Conservation (phyloP, 176 grass and related monocot genomes). For the Zea mays region DNA sequence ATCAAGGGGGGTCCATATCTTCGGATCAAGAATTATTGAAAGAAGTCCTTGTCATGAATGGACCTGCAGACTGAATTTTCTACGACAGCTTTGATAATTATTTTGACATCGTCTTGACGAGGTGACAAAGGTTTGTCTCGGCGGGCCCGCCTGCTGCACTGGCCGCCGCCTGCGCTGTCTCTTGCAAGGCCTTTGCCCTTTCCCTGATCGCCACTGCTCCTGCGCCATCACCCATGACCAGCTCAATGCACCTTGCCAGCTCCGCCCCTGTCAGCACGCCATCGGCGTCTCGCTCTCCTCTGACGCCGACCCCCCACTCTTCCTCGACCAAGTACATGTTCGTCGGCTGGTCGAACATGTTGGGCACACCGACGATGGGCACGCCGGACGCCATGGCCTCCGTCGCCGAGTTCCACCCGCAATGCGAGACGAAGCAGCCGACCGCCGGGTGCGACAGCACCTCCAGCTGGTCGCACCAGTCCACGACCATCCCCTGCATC, state of each 20-base stretch:
- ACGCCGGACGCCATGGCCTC: slow-evolving; percentile 49
- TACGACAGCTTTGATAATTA: background rate
- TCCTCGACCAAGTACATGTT: slow-evolving; percentile 39
- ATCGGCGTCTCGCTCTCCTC: slow-evolving; percentile 12
- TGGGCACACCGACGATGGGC: slow-evolving; percentile 34
- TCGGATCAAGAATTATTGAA: too few relatives aligned
- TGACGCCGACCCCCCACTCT: slow-evolving; percentile 29
- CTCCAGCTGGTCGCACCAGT: slow-evolving; percentile 55
- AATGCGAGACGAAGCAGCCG: slow-evolving; percentile 59
- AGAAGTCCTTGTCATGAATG: too few relatives aligned
- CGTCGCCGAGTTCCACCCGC: slow-evolving; percentile 56
- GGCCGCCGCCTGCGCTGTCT: background rate
- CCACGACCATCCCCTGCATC: slow-evolving; percentile 42
- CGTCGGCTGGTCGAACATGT: slow-evolving; percentile 38
- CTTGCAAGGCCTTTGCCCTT: slow-evolving; percentile 28
- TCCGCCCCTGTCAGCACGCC: slow-evolving; percentile 38
- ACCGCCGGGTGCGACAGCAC: slow-evolving; percentile 49
- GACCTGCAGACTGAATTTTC: background rate
- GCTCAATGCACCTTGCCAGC: slow-evolving; percentile 52
- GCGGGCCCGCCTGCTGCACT: background rate
- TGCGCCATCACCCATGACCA: slow-evolving; percentile 37
- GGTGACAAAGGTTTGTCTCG: slow-evolving; percentile 25
- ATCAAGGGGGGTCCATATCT: too few relatives aligned
- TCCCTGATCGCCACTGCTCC: slow-evolving; percentile 23
- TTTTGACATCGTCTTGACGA: background rate